Evolutionary conservation across 2,329 filamentous ascomycete genomes (phyloP), one percentile per base, ranked within the genome.

Genomic region (Monilinia vaccinii-corymbosi): DNA sequence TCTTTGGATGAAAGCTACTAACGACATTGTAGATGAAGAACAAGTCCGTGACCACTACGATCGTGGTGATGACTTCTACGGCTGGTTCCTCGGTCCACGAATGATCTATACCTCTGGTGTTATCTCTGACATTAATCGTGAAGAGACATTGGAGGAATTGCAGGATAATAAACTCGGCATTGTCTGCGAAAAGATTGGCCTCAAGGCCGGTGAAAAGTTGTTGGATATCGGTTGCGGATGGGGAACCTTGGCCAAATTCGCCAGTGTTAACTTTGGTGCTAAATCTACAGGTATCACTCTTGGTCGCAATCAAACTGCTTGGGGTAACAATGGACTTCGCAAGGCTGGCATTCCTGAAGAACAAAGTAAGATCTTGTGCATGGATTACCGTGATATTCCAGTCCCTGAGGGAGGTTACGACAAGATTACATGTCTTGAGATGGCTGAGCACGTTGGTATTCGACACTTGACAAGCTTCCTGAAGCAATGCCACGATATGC

Each of bases 81-180:
- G 85, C 74, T 99, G 92, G 91, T 97, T 97, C 82, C 84, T 97
- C 65, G 94, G 94, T 63, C 93, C 93, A 62, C 92, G 93, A 72
- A 99, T 97, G 94, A 91, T 97, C 76, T 97, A 97, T 80, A 99
- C 94, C 56, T 95, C 90, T 55, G 94, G 94, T 70, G 80, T 99
- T 70, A 95, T 99, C 73, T 88, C 88, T 63, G 91, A 97, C 75
- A 83, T 89, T 74, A 85, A 87, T 75, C 82, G 81, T 67, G 94
- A 97, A 77, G 94, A 97, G 78, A 84, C 85, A 38, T 87, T 99
- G 31, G 94, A 99, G 77, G 82, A 97, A 77, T 83, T 97, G 49
- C 94, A 97, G 79, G 93, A 97, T 76, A 97, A 97, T 83, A 97
- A 99, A 78, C 79, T 97, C 70, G 87, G 88, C 66, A 81, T 96